phyloP scores from a whole-genome alignment of 1,284 basidiomycete species.

The Rhodotorula sp. region DNA sequence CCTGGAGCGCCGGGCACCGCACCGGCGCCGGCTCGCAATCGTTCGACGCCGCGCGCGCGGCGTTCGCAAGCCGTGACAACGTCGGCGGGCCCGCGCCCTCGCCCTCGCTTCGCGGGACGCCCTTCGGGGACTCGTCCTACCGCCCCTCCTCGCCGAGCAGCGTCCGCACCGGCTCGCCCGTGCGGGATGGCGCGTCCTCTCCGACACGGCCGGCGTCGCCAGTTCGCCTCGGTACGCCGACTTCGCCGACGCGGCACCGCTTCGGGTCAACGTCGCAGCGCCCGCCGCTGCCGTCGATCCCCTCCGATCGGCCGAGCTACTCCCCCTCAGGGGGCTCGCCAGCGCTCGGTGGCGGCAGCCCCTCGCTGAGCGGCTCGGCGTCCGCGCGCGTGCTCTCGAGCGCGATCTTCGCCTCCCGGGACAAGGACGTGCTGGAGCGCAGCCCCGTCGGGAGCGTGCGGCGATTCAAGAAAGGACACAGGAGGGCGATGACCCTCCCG shows the following conservation, averaged over 20 bases:
- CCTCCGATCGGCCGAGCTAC: slow-evolving; percentile 6
- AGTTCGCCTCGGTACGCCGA: background rate
- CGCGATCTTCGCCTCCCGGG: slow-evolving; percentile 33
- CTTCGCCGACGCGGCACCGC: slow-evolving; percentile 2
- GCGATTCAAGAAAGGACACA: slow-evolving; percentile 20
- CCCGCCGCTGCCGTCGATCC: slow-evolving; percentile 8
- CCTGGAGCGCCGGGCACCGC: slow-evolving; percentile 28
- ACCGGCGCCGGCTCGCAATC: slow-evolving; percentile 15
- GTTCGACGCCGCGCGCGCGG: slow-evolving; percentile 26
- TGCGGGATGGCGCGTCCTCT: slow-evolving; percentile 1
- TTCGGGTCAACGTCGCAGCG: slow-evolving; percentile 7
- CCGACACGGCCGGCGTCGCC: background rate
- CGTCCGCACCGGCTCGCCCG: background rate
- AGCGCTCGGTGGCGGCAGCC: background rate
- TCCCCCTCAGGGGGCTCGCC: background rate
- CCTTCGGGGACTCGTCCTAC: slow-evolving; percentile 2
- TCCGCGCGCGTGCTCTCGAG: slow-evolving; percentile 22
- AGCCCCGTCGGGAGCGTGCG: background rate
- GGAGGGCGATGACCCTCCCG: slow-evolving; percentile 39
- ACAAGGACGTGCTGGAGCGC: background rate
- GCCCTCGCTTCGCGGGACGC: background rate
- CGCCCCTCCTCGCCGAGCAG: background rate
- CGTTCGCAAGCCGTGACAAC: slow-evolving; percentile 11
- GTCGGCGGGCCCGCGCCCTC: slow-evolving; percentile 4
- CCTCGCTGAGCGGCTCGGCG: slow-evolving; percentile 4